Percentiles rank a stretch among this genome's conserved stretches.
Evolutionary conservation across 257 asterid species (phyloP).

Genomic region (Gardenia jasminoides): DNA sequence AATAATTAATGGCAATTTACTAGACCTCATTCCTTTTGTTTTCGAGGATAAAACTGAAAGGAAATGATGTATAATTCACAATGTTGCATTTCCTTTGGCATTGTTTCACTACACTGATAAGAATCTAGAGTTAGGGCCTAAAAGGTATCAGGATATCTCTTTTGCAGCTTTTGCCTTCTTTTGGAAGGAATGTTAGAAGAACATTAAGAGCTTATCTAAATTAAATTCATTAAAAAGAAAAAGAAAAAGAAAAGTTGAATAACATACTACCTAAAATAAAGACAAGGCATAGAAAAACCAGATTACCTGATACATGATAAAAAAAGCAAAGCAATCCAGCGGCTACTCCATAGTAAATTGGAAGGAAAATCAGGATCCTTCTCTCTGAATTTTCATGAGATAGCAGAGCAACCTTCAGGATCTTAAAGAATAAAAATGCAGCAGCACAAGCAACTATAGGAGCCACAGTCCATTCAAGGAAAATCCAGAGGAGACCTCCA

Average conservation of each 20-base stretch:
- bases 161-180: background rate
- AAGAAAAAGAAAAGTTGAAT: too few relatives aligned
- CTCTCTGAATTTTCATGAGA: background rate
- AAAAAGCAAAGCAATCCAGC: constrained; percentile 13
- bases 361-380: constrained; percentile 8
- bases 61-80: background rate
- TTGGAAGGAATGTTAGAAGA: background rate
- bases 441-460: background rate
- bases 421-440: constrained; percentile 9
- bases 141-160: background rate
- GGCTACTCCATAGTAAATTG: background rate
- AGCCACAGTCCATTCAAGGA: constrained; percentile 7
- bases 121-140: too few relatives aligned
- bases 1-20: background rate
- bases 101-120: too few relatives aligned
- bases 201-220: background rate
- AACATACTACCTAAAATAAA: background rate
- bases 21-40: background rate
- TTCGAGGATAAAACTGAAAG: background rate
- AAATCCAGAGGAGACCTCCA: constrained; percentile 13
- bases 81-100: too few relatives aligned
- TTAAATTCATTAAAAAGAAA: background rate
- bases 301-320: constrained; percentile 14
- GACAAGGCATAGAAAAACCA: background rate
- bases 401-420: constrained; percentile 1